phyloP scores from a whole-genome alignment of 1,284 basidiomycete genomes.

The Athelia psychrophila region DNA sequence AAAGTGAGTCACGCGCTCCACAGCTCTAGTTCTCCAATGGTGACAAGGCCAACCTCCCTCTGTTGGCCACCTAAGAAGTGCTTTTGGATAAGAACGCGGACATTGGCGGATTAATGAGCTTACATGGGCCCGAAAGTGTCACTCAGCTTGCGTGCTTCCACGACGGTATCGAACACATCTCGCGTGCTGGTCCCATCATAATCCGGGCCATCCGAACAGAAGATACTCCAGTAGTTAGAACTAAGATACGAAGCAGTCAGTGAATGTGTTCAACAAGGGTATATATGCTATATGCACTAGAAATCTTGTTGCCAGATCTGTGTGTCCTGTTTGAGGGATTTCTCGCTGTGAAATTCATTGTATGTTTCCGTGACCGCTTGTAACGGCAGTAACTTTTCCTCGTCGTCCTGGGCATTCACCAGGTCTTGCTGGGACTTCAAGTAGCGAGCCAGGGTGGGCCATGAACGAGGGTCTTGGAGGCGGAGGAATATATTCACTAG shows the following conservation, averaged over 20 bases:
- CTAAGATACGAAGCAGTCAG: background rate
- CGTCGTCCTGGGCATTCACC: background rate
- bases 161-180: background rate
- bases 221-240: conserved; percentile 1
- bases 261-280: background rate
- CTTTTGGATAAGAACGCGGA: background rate
- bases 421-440: background rate
- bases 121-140: background rate
- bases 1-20: background rate
- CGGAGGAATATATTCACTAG: background rate
- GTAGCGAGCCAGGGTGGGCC: background rate
- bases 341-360: too few species aligned
- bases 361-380: background rate
- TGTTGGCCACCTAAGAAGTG: conserved; percentile 1
- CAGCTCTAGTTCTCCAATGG: background rate
- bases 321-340: background rate
- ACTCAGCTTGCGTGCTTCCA: background rate
- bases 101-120: background rate
- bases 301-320: background rate
- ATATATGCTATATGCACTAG: background rate
- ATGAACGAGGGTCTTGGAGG: background rate
- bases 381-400: background rate
- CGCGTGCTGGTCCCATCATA: background rate
- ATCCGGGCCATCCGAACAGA: background rate
- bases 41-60: conserved; percentile 1